Evolutionary conservation across 1,284 basidiomycete genomes (phyloP), one percentile per base, ranked within the genome.

Genomic region (Tranzscheliella williamsii): DNA sequence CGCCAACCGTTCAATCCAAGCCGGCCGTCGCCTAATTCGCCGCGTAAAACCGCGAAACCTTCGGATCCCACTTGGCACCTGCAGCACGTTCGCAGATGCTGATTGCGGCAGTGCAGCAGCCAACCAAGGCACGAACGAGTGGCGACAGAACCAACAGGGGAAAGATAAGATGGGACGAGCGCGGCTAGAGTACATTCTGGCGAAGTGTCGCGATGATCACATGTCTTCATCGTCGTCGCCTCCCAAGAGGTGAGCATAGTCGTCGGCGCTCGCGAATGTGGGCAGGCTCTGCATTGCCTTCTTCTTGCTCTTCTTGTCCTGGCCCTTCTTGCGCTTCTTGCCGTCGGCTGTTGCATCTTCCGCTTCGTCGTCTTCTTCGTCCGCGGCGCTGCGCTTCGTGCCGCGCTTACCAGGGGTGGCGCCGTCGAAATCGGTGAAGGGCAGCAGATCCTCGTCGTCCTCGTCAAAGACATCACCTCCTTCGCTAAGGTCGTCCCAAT

Each of bases 251-350:
- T 85, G 88, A 38, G 89, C 89, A 73, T 95, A 98, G 67, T 96
- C 94, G 58, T 97, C 94, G 63, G 94, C 94, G 74, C 86, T 89
- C 2, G 90, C 94, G 72, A 98, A 96, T 23, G 87, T 88, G 2
- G 92, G 91, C 67, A 91, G 73, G 31, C 65, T 67, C 36, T 84
- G 82, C 64, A 83, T 82, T 77, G 86, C 78, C 79, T 87, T 89
- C 81, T 88, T 89, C 74, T 85, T 80, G 77, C 84, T 85, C 55
- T 84, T 82, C 62, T 82, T 63, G 24, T 64, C 72, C 17, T 40
- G 49, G 16, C 70, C 51, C 38, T 64, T 67, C 27, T 76, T 70
- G 24, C 70, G 53, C 30, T 65, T 72, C 45, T 60, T 67, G 44
- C 53, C 60, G 11, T 46, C 50, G 4, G 30, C 46, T 13, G 24